Evolutionary conservation across 768 basidiomycete genomes (phyloP).

Genomic region (Tulasnella sp.): DNA sequence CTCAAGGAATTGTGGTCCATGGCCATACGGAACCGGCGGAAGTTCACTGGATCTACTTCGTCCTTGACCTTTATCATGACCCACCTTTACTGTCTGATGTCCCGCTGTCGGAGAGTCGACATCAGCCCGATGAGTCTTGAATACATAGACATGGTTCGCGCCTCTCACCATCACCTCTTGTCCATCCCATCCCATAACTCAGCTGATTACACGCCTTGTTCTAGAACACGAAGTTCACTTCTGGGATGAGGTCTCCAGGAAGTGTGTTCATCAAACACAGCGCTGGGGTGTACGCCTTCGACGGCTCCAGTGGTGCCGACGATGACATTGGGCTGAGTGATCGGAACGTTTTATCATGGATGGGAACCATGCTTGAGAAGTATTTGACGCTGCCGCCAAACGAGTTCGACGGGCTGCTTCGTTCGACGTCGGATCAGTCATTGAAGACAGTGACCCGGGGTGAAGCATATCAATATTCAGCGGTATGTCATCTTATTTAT

Average conservation of each 20-base stretch:
- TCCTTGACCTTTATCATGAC: slow-evolving; percentile 72
- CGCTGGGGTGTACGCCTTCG: slow-evolving; percentile 21
- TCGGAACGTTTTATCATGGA: slow-evolving; percentile 65
- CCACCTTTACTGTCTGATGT: slow-evolving; percentile 83
- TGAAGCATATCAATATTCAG: slow-evolving; percentile 81
- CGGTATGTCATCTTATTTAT: slow-evolving; percentile 35
- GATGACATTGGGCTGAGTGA: slow-evolving; percentile 22
- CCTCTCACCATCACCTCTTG: too few relatives aligned
- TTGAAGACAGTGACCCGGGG: slow-evolving; percentile 25
- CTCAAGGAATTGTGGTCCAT: slow-evolving; percentile 52
- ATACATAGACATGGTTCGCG: slow-evolving; percentile 49
- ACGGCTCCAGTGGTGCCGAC: not conserved
- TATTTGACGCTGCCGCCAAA: slow-evolving; percentile 57
- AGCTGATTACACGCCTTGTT: not conserved
- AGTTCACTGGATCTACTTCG: slow-evolving; percentile 81
- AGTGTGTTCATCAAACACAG: slow-evolving; percentile 54
- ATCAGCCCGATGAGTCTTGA: slow-evolving; percentile 44
- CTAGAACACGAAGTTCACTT: slow-evolving; percentile 41
- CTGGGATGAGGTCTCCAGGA: slow-evolving; percentile 67
- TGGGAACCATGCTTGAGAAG: slow-evolving; percentile 87
- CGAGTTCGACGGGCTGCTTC: slow-evolving; percentile 50
- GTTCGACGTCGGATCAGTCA: slow-evolving; percentile 25
- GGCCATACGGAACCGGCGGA: slow-evolving; percentile 44
- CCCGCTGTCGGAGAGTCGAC: slow-evolving; percentile 56
- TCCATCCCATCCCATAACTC: not conserved